Percentiles rank a stretch among this genome's conserved stretches.
phyloP scores from a whole-genome alignment of 2,329 filamentous ascomycete genomes.

The Monosporascus sp. region DNA sequence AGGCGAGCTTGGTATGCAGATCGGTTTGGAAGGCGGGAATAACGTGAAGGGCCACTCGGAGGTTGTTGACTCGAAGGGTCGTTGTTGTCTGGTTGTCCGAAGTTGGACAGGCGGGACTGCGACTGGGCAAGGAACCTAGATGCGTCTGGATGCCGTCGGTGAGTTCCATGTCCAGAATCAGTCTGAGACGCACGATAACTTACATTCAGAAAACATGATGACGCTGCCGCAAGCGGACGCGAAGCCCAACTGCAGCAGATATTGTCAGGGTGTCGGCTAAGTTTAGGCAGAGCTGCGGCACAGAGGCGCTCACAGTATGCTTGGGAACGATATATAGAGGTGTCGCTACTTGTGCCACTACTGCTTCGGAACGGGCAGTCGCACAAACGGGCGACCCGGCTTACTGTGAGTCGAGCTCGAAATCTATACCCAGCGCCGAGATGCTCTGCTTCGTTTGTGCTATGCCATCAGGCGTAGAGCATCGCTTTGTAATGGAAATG shows the following conservation, averaged over 20 bases:
- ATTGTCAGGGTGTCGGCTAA: not conserved
- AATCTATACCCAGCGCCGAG: too few relatives aligned
- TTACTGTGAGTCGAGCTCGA: not conserved
- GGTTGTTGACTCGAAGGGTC: slow-evolving; percentile 29
- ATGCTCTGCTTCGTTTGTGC: not conserved
- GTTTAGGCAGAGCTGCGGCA: not conserved
- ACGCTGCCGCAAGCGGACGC: not conserved
- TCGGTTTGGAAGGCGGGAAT: slow-evolving; percentile 23
- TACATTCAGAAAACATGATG: not conserved
- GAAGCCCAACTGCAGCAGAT: not conserved
- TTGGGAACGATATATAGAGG: not conserved
- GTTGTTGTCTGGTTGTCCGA: slow-evolving; percentile 55
- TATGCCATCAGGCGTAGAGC: not conserved
- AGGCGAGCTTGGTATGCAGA: slow-evolving; percentile 26
- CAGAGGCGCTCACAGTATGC: not conserved
- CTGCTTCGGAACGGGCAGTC: not conserved
- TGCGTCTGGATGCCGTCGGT: slow-evolving; percentile 61
- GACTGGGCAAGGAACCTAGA: slow-evolving; percentile 95
- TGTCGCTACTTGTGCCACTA: not conserved
- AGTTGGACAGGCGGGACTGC: slow-evolving; percentile 77
- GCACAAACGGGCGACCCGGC: not conserved
- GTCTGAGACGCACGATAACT: not conserved
- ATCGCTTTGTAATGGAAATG: not conserved
- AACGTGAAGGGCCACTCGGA: slow-evolving; percentile 21
- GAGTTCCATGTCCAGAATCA: slow-evolving; percentile 6